Evolutionary conservation across 257 asterid species (phyloP).

Genomic region (Jacaranda mimosifolia): DNA sequence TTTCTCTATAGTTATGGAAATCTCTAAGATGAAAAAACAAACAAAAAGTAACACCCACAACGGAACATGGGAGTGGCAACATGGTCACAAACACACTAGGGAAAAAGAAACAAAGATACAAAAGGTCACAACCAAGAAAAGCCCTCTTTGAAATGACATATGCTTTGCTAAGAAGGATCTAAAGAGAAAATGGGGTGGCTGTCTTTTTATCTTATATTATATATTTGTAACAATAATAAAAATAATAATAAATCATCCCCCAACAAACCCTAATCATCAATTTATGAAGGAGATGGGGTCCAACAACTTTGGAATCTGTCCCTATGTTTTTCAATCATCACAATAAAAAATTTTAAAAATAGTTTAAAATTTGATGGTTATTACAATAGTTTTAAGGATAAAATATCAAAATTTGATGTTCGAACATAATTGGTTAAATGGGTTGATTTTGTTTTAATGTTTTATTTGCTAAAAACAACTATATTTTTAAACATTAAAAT

Average conservation of each 20-base stretch:
- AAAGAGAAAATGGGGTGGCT: slow-evolving; percentile 36
- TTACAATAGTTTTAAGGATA: no score
- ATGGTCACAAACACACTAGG: slow-evolving; percentile 36
- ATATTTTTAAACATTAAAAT: not conserved
- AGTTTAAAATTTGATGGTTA: no score
- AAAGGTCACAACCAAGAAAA: slow-evolving; percentile 37
- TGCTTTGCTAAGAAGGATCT: slow-evolving; percentile 57
- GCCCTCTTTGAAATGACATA: slow-evolving; percentile 44
- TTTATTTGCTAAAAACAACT: not conserved
- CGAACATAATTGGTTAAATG: slow-evolving; percentile 9
- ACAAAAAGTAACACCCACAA: slow-evolving; percentile 47
- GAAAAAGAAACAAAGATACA: slow-evolving; percentile 45
- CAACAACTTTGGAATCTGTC: slow-evolving; percentile 39
- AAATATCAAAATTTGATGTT: slow-evolving; percentile 20
- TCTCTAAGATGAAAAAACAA: slow-evolving; percentile 37
- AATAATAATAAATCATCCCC: slow-evolving; percentile 14
- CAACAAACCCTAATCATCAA: slow-evolving; percentile 12
- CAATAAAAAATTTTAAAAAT: no score
- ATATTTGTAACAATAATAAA: slow-evolving; percentile 2
- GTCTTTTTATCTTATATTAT: slow-evolving; percentile 39
- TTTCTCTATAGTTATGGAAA: slow-evolving; percentile 20
- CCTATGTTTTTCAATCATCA: not conserved
- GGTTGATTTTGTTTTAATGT: slow-evolving; percentile 15
- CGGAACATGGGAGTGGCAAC: slow-evolving; percentile 34
- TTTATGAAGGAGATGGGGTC: slow-evolving; percentile 39